Evolutionary conservation across 2,329 filamentous ascomycete genomes (phyloP).

Genomic region (Xylaria sp.): DNA sequence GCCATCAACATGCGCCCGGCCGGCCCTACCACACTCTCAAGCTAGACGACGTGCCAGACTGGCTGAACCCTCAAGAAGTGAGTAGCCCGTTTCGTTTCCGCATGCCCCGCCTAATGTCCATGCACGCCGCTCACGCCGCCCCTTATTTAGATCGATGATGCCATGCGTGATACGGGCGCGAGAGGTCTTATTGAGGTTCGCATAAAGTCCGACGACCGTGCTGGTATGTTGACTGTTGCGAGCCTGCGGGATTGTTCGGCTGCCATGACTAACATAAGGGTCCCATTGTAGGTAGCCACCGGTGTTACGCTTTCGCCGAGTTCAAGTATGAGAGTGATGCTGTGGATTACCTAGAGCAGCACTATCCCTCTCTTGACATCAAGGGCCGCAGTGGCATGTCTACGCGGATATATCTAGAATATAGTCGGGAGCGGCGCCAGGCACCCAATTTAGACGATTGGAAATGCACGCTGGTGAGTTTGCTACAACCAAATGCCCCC

Average conservation of each 20-base stretch:
- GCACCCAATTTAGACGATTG: constrained; percentile 52
- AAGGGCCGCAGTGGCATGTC: constrained; percentile 47
- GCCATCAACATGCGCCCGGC: constrained; percentile 45
- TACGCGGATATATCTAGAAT: constrained; percentile 53
- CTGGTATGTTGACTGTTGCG: constrained; percentile 36
- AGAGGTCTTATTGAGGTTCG: constrained; percentile 49
- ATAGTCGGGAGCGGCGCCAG: constrained; percentile 52
- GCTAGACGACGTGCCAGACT: constrained; percentile 50
- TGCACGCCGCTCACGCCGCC: constrained; percentile 19
- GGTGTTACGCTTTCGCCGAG: constrained; percentile 55
- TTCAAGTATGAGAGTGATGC: constrained; percentile 55
- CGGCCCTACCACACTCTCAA: constrained; percentile 51
- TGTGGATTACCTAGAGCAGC: constrained; percentile 53
- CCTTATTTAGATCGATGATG: constrained; percentile 45
- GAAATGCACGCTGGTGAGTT: constrained; percentile 54
- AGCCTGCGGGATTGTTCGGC: not conserved
- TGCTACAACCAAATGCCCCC: not conserved
- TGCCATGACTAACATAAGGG: constrained; percentile 4
- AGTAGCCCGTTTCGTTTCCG: not conserved
- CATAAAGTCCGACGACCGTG: constrained; percentile 49
- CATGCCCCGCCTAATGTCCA: not conserved
- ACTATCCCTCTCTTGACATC: constrained; percentile 53
- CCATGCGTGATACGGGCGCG: constrained; percentile 49
- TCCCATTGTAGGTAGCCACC: constrained; percentile 42
- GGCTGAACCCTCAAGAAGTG: constrained; percentile 48